Evolutionary conservation across 1,139 yeast species (phyloP).

Genomic region (Wickerhamiella pararugosa): DNA sequence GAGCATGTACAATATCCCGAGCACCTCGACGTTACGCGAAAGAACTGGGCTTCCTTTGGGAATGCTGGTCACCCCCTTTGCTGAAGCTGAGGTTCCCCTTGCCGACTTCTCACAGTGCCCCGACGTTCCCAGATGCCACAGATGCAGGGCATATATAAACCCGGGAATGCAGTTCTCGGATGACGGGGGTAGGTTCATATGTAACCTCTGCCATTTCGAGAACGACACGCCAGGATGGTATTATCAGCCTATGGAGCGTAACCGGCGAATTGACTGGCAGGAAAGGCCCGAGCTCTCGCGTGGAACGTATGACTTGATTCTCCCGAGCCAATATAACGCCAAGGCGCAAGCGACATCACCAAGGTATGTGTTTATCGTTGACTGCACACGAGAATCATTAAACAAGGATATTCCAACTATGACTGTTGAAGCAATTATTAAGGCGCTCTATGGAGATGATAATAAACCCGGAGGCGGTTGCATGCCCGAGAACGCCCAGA

Average conservation of each 20-base stretch:
- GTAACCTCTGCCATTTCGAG: constrained; percentile 80
- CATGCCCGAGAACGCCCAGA: constrained; percentile 20
- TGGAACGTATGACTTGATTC: constrained; percentile 78
- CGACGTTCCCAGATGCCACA: constrained; percentile 49
- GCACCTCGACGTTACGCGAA: constrained; percentile 50
- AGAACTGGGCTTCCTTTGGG: constrained; percentile 73
- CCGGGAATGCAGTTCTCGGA: constrained; percentile 62
- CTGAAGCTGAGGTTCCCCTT: constrained; percentile 44
- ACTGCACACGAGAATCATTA: constrained; percentile 49
- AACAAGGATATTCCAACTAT: constrained; percentile 50
- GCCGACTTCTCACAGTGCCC: constrained; percentile 39
- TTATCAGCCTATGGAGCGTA: constrained; percentile 44
- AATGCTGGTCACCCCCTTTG: constrained; percentile 71
- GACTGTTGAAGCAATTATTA: constrained; percentile 59
- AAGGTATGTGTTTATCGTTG: constrained; percentile 66
- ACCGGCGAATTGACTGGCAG: constrained; percentile 47
- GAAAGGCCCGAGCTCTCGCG: constrained; percentile 60
- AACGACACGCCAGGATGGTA: constrained; percentile 59
- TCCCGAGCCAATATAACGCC: constrained; percentile 31
- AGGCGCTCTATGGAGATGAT: constrained; percentile 32
- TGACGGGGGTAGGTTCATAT: constrained; percentile 49
- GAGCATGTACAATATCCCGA: constrained; percentile 76
- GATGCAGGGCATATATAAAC: constrained; percentile 83
- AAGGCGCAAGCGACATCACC: not conserved
- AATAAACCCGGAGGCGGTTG: constrained; percentile 11